Evolutionary conservation across 805 yeast species (phyloP).

Genomic region (Lipomyces lipofer): DNA sequence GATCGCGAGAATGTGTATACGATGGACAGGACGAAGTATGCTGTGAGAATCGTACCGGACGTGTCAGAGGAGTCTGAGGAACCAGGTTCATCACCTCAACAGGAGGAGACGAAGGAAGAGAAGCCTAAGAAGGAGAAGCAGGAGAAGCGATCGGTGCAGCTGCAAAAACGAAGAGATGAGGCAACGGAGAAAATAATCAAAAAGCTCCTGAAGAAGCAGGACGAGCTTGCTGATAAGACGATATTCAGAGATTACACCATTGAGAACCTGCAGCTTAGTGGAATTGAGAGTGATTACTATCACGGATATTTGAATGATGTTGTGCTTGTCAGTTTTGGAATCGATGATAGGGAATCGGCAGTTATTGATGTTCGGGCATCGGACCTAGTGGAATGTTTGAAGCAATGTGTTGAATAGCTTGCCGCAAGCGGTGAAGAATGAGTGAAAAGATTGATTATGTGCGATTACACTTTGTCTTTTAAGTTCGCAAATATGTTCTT

Average conservation of each 20-base stretch:
- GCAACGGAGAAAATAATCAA: slow-evolving; percentile 7
- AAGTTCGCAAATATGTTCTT: too few relatives aligned
- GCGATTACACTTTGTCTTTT: too few relatives aligned
- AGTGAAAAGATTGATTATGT: too few relatives aligned
- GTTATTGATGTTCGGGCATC: slow-evolving; percentile 27
- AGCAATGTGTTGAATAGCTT: slow-evolving; percentile 18
- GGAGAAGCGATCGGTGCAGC: slow-evolving; percentile 12
- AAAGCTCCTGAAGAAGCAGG: slow-evolving; percentile 8
- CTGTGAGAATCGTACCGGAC: background rate
- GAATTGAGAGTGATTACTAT: slow-evolving; percentile 25
- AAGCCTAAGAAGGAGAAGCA: slow-evolving; percentile 12
- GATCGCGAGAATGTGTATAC: slow-evolving; percentile 14
- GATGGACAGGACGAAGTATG: slow-evolving; percentile 10
- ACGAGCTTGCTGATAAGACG: slow-evolving; percentile 1
- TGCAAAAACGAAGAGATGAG: slow-evolving; percentile 8
- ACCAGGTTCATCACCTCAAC: background rate
- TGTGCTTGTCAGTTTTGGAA: slow-evolving; percentile 26
- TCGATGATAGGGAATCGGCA: slow-evolving; percentile 28
- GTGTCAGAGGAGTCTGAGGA: slow-evolving; percentile 1
- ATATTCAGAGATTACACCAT: slow-evolving; percentile 1
- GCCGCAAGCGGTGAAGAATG: too few relatives aligned
- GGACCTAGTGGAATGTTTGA: slow-evolving; percentile 24
- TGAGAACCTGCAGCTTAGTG: slow-evolving; percentile 20
- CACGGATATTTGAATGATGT: slow-evolving; percentile 31
- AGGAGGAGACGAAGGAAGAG: slow-evolving; percentile 3